A percentile compares a stretch with the other conserved stretches of the same genome.
Evolutionary conservation across 2,329 filamentous ascomycete species (phyloP).

Genomic region (Beauveria asiatica): DNA sequence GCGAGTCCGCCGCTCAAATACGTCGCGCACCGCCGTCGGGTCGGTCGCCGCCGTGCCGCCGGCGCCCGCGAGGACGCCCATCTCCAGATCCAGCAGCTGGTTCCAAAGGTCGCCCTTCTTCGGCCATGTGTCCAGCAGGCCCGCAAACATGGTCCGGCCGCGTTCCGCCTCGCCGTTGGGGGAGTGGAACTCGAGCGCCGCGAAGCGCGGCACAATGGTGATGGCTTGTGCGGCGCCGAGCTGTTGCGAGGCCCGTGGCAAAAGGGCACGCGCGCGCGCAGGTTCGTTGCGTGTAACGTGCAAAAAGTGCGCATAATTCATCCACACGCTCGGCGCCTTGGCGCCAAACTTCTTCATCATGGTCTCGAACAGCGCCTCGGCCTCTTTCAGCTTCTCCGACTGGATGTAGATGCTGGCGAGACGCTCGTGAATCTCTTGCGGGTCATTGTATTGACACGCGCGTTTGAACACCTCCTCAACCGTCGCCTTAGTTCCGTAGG

Average conservation of each 20-base stretch:
- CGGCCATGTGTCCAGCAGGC: constrained; percentile 72
- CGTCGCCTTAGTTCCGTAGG: constrained; percentile 74
- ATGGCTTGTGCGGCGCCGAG: constrained; percentile 58
- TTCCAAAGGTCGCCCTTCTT: constrained; percentile 93
- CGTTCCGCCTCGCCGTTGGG: constrained; percentile 76
- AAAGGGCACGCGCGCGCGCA: constrained; percentile 66
- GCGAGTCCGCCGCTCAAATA: constrained; percentile 74
- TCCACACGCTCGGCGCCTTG: constrained; percentile 71
- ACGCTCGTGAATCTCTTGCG: constrained; percentile 80
- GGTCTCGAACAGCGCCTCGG: constrained; percentile 76
- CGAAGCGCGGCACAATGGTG: constrained; percentile 77
- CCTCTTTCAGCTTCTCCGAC: constrained; percentile 74
- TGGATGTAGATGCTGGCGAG: constrained; percentile 93
- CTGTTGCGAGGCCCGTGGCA: constrained; percentile 77
- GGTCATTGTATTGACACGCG: constrained; percentile 89
- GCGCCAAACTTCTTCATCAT: constrained; percentile 87
- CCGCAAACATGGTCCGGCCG: constrained; percentile 90
- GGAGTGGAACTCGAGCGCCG: constrained; percentile 83
- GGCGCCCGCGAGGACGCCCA: constrained; percentile 32
- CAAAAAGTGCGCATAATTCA: constrained; percentile 91
- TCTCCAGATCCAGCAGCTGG: constrained; percentile 80
- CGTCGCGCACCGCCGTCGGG: constrained; percentile 51
- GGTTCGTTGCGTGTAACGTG: constrained; percentile 63
- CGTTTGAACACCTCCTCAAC: constrained; percentile 83
- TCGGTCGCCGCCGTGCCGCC: constrained; percentile 37